Base-by-base conservation (phyloP, 73 alveolate genomes). In the Paraurostyla sp. region DNA sequence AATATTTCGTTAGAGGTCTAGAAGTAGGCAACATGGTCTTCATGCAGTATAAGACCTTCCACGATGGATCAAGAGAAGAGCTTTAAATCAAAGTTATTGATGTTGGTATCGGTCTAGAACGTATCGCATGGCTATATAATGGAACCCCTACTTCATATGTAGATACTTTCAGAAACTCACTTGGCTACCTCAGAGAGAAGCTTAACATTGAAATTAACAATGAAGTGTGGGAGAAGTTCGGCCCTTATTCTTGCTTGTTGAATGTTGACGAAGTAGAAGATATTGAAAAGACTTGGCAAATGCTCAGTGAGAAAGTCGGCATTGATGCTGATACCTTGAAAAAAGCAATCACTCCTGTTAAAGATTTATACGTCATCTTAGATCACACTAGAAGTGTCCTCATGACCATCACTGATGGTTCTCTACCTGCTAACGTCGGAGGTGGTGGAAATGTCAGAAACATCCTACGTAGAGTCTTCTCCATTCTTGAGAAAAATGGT, bases 381-480 rank as follows among this genome's bases (percentile, higher is more conserved):
- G 99, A 98, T 85, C 99, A 98, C 89, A 93, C 99, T 27, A 96
- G 99, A 86, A 95, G 99, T 30, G 97, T 96, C 45, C 88, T 98
- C 90, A 94, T 98, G 96, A 96, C 96, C 27, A 93, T 98, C 33
- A 92, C 93, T 51, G 99, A 98, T 92, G 99, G 99, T 33, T 85
- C 97, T 56, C 94, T 98, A 30, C 99, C 99, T 4, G 94, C 99
- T 7, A 98, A 98, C 71, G 99, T 97, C 22, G 99, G 99, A 42
- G 99, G 99, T n/a, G 99, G 99, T 40, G 97, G 99, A 13, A 98
- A 98, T 91, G 98, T 97, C 30, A 96, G 99, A 93, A 97, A 98
- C 90, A 96, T 98, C 49, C 84, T 98, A 36, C 82, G 99, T 91
- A 94, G 99, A 93, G 98, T 95, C n/a, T 98, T 98, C 89, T 97